Base-by-base conservation (phyloP, 345 rosid species). In the Orychophragmus violaceus region DNA sequence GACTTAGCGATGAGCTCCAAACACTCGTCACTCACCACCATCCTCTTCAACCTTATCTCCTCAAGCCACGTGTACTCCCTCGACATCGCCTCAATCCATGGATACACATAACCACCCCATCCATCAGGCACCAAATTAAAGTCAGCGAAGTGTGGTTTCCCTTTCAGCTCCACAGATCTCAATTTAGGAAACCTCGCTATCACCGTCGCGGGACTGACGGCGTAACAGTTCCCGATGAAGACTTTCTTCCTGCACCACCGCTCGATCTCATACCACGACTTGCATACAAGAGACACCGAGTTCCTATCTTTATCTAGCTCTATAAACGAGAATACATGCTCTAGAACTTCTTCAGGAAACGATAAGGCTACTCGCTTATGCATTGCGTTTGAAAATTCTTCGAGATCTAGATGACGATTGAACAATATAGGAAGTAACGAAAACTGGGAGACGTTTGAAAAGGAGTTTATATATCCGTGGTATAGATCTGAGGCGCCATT, bases 91-190 rank as follows among this genome's bases (percentile, higher is more conserved):
- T 14, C 79, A 73, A 88, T 83, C 98, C 98, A 93, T 2, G 92
- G 96, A 65, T 53, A 64, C 16, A 86, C 82, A 79, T 76, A 80
- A 2, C 89, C 98, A 17, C 98, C 98, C 98, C 98, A 93, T 0
- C 96, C 96, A 0, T 85, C 90, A 0, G 98, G 98, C 4, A 93
- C 97, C 61, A 90, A 78, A 78, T 84, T 80, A 68, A 93, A 90
- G 80, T 93, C 98, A 1, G 98, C 97, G 22, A 93, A 93, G 82
- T 93, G 98, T 6, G 98, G 98, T 64, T 93, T 93, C 10, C 97
- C 98, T 44, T 93, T 88, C 5, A 93, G 70, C 83, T 82, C 87
- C 5, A 93, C 69, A 66, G 98, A 93, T 84, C 96, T 86, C 66
- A 86, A 36, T 13, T 84, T 88, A 48, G 97, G 97, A 69, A 93